Percentiles rank a stretch among this genome's conserved stretches.
phyloP scores from a whole-genome alignment of 23 red algal species.

The Gracilaria domingensis region DNA sequence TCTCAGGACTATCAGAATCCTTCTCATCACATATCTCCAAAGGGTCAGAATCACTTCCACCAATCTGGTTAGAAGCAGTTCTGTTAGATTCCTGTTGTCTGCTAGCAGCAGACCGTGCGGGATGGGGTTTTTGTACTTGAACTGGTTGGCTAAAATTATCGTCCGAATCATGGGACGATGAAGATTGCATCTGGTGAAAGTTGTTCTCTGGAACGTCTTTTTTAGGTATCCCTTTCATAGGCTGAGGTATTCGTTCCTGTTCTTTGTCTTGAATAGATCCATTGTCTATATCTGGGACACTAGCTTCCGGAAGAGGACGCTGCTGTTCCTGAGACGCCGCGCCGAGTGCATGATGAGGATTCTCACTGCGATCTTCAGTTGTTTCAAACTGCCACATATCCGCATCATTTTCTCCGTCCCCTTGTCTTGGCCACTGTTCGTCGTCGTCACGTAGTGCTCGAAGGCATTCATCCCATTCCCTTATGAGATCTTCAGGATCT shows the following conservation, averaged over 20 bases:
- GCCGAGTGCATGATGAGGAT: constrained; percentile 45
- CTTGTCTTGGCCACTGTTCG: neutral
- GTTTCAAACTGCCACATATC: constrained; percentile 33
- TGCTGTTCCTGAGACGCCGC: constrained; percentile 78
- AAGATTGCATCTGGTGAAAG: neutral
- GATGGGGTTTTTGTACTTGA: neutral
- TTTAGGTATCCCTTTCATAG: neutral
- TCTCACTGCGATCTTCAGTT: constrained; percentile 11
- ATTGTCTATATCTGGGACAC: constrained; percentile 12
- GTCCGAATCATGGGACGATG: neutral
- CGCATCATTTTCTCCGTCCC: constrained; percentile 23
- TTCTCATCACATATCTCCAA: neutral
- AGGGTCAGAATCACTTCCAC: neutral
- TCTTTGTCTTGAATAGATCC: neutral
- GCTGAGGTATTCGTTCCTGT: neutral
- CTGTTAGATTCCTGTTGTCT: neutral
- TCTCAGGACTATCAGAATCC: neutral
- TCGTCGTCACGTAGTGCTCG: neutral
- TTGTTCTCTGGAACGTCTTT: neutral
- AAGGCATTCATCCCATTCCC: constrained; percentile 51
- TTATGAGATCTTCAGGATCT: constrained; percentile 44
- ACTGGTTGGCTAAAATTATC: neutral
- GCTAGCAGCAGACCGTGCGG: neutral
- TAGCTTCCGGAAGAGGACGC: constrained; percentile 43
- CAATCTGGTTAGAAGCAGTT: neutral